phyloP scores from a whole-genome alignment of 2,329 filamentous ascomycete species.

The Cephalotrichum gorgonifer region DNA sequence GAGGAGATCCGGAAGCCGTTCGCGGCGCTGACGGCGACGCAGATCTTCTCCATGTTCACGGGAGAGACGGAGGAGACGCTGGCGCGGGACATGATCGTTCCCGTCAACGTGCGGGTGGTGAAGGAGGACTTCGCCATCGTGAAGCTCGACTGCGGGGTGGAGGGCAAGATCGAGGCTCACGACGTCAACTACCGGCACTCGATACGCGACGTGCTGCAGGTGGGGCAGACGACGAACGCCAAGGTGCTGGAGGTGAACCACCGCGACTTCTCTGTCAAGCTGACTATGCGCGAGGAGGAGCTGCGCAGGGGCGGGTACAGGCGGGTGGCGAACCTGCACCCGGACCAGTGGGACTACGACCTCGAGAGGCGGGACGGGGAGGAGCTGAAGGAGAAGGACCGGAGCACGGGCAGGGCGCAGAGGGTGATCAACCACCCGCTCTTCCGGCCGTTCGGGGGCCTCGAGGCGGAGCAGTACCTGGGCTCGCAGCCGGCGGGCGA shows the following conservation, averaged over 20 bases:
- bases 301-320: slow-evolving; percentile 59
- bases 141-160: slow-evolving; percentile 87
- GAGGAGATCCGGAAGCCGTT: slow-evolving; percentile 87
- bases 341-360: slow-evolving; percentile 76
- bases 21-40: slow-evolving; percentile 55
- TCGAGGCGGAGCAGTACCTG: slow-evolving; percentile 87
- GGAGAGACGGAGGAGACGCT: slow-evolving; percentile 82
- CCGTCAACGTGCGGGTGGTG: slow-evolving; percentile 77
- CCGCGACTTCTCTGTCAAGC: slow-evolving; percentile 71
- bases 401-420: slow-evolving; percentile 73
- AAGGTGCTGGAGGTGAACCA: slow-evolving; percentile 84
- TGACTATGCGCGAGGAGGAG: slow-evolving; percentile 75
- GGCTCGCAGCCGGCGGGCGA: slow-evolving; percentile 79
- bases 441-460: slow-evolving; percentile 86
- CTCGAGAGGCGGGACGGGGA: slow-evolving; percentile 77
- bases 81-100: slow-evolving; percentile 82
- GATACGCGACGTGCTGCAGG: slow-evolving; percentile 62
- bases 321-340: slow-evolving; percentile 58
- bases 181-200: slow-evolving; percentile 68
- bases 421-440: slow-evolving; percentile 96
- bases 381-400: slow-evolving; percentile 75
- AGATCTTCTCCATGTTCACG: slow-evolving; percentile 93
- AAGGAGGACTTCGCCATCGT: slow-evolving; percentile 90
- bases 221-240: slow-evolving; percentile 76
- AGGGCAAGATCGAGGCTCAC: slow-evolving; percentile 73